These are phyloP conservation scores for Musa troglodytarum DNA, from an alignment of 176 grass and related monocot species.

Conservation along the genomic window DNA sequence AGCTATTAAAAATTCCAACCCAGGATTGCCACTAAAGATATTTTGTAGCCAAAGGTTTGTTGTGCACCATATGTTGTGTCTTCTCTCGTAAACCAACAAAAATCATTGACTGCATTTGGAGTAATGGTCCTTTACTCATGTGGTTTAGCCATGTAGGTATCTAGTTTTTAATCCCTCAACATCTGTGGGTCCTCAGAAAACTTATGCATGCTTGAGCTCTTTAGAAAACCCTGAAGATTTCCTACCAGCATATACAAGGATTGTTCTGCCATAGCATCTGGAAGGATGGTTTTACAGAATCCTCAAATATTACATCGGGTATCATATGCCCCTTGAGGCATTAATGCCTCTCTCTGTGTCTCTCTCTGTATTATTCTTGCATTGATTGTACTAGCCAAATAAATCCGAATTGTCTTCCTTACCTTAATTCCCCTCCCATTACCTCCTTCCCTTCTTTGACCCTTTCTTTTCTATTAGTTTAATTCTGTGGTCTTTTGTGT, in stretches of 20 bases:
- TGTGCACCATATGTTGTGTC: no score
- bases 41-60: no score
- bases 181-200: not conserved
- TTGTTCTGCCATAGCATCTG: not conserved
- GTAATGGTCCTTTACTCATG: not conserved
- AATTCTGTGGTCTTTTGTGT: not conserved
- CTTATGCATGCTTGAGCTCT: not conserved
- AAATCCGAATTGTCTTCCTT: not conserved
- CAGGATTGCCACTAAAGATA: no score
- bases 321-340: no score
- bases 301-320: not conserved
- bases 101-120: not conserved
- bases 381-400: no score
- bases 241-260: not conserved
- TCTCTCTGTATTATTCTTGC: no score
- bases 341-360: no score
- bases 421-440: not conserved
- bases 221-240: not conserved
- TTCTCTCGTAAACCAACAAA: not conserved
- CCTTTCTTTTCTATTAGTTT: not conserved
- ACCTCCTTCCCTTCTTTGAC: not conserved
- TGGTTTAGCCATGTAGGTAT: not conserved
- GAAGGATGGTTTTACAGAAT: not conserved
- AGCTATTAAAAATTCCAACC: no score
- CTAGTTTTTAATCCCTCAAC: not conserved